Evolutionary conservation across 2,329 filamentous ascomycete species (phyloP).

Genomic region (Aspergillus tamarii): DNA sequence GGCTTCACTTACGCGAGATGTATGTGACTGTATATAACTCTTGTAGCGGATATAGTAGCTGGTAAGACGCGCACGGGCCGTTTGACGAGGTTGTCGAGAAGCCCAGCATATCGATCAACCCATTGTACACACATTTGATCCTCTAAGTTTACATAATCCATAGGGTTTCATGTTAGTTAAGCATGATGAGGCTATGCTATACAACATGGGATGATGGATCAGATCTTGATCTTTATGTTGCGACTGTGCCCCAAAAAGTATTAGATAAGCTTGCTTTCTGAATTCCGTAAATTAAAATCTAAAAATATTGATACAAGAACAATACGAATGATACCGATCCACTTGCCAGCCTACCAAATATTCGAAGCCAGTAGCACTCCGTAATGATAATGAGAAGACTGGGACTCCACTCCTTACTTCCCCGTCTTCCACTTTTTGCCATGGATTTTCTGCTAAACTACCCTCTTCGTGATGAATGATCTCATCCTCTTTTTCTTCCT

Average conservation of each 20-base stretch:
- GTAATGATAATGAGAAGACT: not conserved
- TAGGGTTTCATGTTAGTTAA: not conserved
- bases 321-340: not conserved
- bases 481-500: not conserved
- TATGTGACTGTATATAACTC: not conserved
- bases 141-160: no score
- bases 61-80: not conserved
- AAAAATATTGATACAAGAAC: not conserved
- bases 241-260: not conserved
- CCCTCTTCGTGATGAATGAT: not conserved
- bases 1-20: not conserved
- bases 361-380: not conserved
- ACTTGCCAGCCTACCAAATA: not conserved
- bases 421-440: not conserved
- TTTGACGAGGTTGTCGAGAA: not conserved
- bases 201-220: no score
- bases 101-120: not conserved
- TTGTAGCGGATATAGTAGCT: not conserved
- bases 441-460: not conserved
- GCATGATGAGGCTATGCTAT: not conserved
- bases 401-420: conserved; percentile 4
- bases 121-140: no score
- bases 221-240: not conserved
- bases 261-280: not conserved
- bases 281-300: not conserved